A percentile compares a stretch with the other conserved stretches of the same genome.
phyloP scores from a whole-genome alignment of 2,329 filamentous ascomycete genomes.

The Colletotrichum melonis region DNA sequence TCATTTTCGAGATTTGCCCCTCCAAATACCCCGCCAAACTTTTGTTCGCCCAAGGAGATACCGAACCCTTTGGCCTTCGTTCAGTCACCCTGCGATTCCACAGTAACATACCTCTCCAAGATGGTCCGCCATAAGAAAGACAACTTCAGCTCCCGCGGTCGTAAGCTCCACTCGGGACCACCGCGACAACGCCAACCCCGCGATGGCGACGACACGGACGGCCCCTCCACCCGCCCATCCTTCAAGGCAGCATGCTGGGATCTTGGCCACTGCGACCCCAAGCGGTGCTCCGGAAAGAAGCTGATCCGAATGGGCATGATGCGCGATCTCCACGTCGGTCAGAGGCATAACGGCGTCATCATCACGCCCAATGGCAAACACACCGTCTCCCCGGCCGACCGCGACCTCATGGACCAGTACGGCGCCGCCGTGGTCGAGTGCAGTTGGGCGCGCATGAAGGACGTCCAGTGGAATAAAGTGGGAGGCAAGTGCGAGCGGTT shows the following conservation, averaged over 20 bases:
- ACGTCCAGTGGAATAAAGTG: conserved; percentile 91
- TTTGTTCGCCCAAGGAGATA: not conserved
- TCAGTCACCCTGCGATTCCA: not conserved
- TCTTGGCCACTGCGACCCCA: conserved; percentile 96
- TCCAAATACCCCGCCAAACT: conserved; percentile 19
- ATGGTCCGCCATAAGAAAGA: conserved; percentile 99
- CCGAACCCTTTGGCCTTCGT: not conserved
- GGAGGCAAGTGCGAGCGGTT: conserved; percentile 93
- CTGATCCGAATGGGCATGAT: conserved; percentile 93
- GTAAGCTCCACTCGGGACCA: conserved; percentile 69
- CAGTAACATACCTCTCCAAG: not conserved
- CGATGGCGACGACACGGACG: conserved; percentile 46
- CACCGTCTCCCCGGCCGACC: conserved; percentile 85
- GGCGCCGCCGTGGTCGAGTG: conserved; percentile 97
- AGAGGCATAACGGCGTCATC: conserved; percentile 91
- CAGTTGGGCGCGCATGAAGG: conserved; percentile 92
- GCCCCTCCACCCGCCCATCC: conserved; percentile 52
- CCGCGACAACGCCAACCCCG: conserved; percentile 65
- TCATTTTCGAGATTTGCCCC: conserved; percentile 4
- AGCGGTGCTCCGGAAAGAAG: conserved; percentile 94
- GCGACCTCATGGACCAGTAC: conserved; percentile 83
- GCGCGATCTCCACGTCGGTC: conserved; percentile 90
- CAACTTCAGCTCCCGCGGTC: conserved; percentile 76
- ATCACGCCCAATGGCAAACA: conserved; percentile 95
- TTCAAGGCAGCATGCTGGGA: conserved; percentile 99